These are phyloP conservation scores for Tuber brumale DNA, from an alignment of 495 filamentous ascomycete genomes.

Conservation along the genomic window DNA sequence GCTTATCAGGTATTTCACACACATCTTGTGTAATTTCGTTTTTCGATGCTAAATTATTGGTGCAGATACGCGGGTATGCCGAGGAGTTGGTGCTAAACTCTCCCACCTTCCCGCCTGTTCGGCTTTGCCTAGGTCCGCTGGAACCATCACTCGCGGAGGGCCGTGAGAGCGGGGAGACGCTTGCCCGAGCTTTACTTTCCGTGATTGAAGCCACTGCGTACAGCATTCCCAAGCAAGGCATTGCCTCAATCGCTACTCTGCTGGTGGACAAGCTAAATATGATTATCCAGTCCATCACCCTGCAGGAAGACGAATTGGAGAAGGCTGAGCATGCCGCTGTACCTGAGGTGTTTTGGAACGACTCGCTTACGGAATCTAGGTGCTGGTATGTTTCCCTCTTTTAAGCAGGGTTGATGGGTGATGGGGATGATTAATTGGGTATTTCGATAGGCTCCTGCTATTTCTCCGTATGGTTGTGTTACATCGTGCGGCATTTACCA, in stretches of 20 bases:
- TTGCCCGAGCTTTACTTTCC: constrained; percentile 39
- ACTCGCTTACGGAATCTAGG: constrained; percentile 27
- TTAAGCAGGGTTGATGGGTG: neutral
- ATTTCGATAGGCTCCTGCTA: constrained; percentile 22
- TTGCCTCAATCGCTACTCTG: constrained; percentile 20
- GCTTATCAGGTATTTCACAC: constrained; percentile 18
- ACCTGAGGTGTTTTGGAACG: constrained; percentile 28
- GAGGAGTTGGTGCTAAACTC: constrained; percentile 39
- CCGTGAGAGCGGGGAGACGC: constrained; percentile 31
- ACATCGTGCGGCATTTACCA: constrained; percentile 34
- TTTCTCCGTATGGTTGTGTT: constrained; percentile 36
- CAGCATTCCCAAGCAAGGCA: constrained; percentile 27
- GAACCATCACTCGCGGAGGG: constrained; percentile 30
- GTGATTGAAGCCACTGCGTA: constrained; percentile 44
- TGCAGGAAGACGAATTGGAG: constrained; percentile 25
- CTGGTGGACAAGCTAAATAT: constrained; percentile 40
- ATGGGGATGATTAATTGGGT: constrained; percentile 6
- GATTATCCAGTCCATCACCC: constrained; percentile 31
- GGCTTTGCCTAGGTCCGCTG: constrained; percentile 22
- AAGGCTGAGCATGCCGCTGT: constrained; percentile 15
- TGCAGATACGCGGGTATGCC: constrained; percentile 33
- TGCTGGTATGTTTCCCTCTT: constrained; percentile 23
- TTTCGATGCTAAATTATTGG: neutral
- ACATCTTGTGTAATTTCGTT: neutral
- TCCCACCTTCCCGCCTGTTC: constrained; percentile 27